Evolutionary conservation across 2,329 filamentous ascomycete genomes (phyloP).

Genomic region (Leptographium lundbergii): DNA sequence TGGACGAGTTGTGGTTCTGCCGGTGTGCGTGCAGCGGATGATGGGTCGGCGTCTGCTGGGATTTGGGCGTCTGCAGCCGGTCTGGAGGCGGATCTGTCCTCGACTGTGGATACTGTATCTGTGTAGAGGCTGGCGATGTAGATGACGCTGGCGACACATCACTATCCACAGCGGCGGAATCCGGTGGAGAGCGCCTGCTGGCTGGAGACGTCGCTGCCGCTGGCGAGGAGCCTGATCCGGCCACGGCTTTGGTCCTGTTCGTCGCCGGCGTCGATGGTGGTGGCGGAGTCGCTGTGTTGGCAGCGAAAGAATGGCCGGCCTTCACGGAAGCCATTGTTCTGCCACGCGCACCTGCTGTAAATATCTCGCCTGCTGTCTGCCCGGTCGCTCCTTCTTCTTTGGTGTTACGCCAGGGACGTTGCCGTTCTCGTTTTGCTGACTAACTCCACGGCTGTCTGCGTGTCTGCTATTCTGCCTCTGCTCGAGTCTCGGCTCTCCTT

Average conservation of each 20-base stretch:
- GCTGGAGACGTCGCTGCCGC: not conserved
- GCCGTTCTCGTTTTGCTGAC: not conserved
- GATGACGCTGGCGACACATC: not conserved
- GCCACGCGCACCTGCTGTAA: not conserved
- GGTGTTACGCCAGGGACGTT: not conserved
- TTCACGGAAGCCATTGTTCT: conserved; percentile 2
- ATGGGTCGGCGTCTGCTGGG: not conserved
- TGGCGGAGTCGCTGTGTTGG: not conserved
- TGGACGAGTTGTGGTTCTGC: conserved; percentile 41
- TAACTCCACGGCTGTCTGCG: not conserved
- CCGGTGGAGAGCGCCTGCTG: not conserved
- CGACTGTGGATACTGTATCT: not conserved
- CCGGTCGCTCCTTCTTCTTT: not conserved
- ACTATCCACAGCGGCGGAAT: not conserved
- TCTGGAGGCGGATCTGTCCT: not conserved
- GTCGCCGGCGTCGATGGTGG: not conserved
- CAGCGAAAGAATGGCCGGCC: not conserved
- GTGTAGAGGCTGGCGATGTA: not conserved
- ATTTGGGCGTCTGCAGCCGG: not conserved
- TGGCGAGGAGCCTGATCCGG: not conserved
- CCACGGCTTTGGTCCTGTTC: not conserved
- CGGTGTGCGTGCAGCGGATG: conserved; percentile 31
- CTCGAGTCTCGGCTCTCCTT: not conserved
- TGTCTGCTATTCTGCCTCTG: too few species aligned
- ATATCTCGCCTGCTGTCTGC: not conserved